Base-by-base conservation (phyloP, 331 rosid genomes). In the Quercus tomentella region DNA sequence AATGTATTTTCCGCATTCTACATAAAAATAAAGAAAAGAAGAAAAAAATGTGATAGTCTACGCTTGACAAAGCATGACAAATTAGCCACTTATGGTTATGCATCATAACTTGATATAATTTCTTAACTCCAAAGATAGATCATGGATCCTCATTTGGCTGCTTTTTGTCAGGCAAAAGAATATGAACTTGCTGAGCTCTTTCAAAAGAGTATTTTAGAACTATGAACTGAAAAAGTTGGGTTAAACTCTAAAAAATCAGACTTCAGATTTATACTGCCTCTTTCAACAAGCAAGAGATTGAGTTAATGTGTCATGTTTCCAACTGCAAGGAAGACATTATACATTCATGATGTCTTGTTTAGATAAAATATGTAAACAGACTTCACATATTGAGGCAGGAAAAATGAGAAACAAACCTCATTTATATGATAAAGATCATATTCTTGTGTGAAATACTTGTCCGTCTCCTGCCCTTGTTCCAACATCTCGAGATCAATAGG, bases 401-500 rank as follows among this genome's bases (percentile, higher is more conserved):
- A 56, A 56, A 22, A 55, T 23, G 62, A 79, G 81, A 82, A 84
- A 74, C 86, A 41, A 82, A 96, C 99, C 99, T 96, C 98, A 56
- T 93, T 90, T 55, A 87, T 80, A 73, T 84, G 68, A 80, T 90
- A 93, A 62, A 96, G 91, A 80, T 96, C 99, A 77, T 88, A 87
- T 78, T 92, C 98, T 76, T 90, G 83, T 60, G 98, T 92, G 88
- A 96, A 96, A 88, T 90, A 96, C 86, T 96, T 96, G 87, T 85
- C 85, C 15, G 99, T 87, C 68, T 93, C 98, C 76, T 89, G 92
- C 61, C 97, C 99, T 70, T 73, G 87, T 70, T 81, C 90, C 84
- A 93, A 84, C 99, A 96, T 93, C 76, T 96, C 93, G 73, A 90
- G 72, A 81, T 93, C 97, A n/a, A 96, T 84, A 69, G 97, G 92